These are phyloP conservation scores for Venturia pyrina DNA, from an alignment of 2,329 filamentous ascomycete species.

Conservation along the genomic window DNA sequence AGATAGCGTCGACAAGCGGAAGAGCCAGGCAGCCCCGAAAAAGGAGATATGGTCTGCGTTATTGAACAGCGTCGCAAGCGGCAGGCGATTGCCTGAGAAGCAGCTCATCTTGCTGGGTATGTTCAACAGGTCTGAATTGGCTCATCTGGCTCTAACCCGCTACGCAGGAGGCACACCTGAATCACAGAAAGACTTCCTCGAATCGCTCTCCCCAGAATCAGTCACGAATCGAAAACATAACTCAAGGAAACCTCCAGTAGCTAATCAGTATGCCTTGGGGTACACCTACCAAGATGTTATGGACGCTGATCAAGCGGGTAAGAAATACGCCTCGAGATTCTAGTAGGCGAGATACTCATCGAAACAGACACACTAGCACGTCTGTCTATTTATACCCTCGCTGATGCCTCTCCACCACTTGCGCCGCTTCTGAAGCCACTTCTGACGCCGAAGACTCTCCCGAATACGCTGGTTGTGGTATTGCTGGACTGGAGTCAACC, in stretches of 20 bases:
- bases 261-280: slow-evolving; percentile 84
- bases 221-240: slow-evolving; percentile 37
- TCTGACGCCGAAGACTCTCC: slow-evolving; percentile 71
- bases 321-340: slow-evolving; percentile 13
- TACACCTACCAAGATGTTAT: slow-evolving; percentile 95
- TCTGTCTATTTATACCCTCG: slow-evolving; percentile 78
- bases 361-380: slow-evolving; percentile 74
- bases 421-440: slow-evolving; percentile 74
- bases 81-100: slow-evolving; percentile 84
- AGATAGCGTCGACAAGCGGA: slow-evolving; percentile 20
- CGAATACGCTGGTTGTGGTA: slow-evolving; percentile 77
- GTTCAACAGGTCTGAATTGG: slow-evolving; percentile 17
- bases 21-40: slow-evolving; percentile 55
- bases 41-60: slow-evolving; percentile 92
- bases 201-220: slow-evolving; percentile 31
- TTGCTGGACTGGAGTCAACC: slow-evolving; percentile 94
- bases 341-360: background rate
- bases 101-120: slow-evolving; percentile 76
- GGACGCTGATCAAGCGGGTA: slow-evolving; percentile 87
- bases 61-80: slow-evolving; percentile 82
- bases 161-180: slow-evolving; percentile 67
- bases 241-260: slow-evolving; percentile 58
- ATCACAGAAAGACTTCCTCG: slow-evolving; percentile 75
- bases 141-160: background rate
- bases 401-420: slow-evolving; percentile 75